Conservation (phyloP, 345 rosid species). For the Adansonia digitata region DNA sequence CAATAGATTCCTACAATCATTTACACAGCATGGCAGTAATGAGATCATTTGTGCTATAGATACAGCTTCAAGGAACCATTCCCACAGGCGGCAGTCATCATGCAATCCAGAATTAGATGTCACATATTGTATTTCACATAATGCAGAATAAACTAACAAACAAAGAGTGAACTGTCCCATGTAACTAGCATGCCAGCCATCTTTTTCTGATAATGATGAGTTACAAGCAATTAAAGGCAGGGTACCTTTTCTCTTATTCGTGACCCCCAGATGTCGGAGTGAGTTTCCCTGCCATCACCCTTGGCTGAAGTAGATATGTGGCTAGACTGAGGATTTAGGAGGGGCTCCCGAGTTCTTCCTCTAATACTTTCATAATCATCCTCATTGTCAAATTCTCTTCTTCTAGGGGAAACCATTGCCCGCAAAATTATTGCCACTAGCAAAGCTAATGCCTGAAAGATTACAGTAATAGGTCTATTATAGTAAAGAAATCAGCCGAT, state of each 20-base stretch:
- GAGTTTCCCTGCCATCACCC: conserved; percentile 30
- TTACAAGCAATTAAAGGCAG: not conserved
- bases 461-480: conserved; percentile 4
- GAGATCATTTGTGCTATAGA: not conserved
- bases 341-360: conserved; percentile 66
- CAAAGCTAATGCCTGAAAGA: conserved; percentile 57
- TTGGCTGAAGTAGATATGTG: conserved; percentile 51
- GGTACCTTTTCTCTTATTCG: conserved; percentile 78
- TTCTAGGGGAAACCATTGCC: conserved; percentile 56
- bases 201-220: not conserved
- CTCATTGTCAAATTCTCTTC: conserved; percentile 41
- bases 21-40: not conserved
- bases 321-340: conserved; percentile 53
- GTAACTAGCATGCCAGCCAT: not conserved
- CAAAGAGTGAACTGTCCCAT: not conserved
- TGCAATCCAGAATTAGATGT: not conserved
- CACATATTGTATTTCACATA: not conserved
- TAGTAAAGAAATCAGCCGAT: not conserved
- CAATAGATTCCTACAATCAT: not conserved
- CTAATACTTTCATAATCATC: conserved; percentile 57
- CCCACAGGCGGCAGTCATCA: not conserved
- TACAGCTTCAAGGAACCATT: not conserved
- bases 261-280: conserved; percentile 62
- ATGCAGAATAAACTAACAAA: not conserved
- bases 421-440: conserved; percentile 68